A percentile compares a stretch with the other conserved stretches of the same genome.
Conservation (phyloP, 176 grass and related monocot genomes). For the Avena sativa region DNA sequence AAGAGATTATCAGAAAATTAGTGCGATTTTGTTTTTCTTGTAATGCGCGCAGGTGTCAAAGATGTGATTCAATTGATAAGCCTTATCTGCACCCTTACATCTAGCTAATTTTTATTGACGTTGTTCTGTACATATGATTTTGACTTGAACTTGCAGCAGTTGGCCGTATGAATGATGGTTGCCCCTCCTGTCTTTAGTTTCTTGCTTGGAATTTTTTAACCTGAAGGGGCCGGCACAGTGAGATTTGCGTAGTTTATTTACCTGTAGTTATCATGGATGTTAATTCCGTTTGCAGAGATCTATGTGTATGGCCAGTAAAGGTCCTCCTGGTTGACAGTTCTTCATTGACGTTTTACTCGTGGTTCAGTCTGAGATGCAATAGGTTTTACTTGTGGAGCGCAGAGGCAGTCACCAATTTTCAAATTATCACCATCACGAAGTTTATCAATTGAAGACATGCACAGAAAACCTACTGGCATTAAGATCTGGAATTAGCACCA, state of each 20-base stretch:
- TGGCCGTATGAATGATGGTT: not conserved
- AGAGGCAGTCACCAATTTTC: too few species aligned
- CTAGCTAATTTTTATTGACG: not conserved
- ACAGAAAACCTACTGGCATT: not conserved
- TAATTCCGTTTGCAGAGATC: too few species aligned
- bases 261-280: not conserved
- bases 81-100: slow-evolving; percentile 2
- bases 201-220: not conserved
- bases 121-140: not conserved
- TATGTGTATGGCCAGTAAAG: not conserved
- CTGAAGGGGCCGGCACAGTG: not conserved
- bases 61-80: slow-evolving; percentile 35
- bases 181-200: not conserved
- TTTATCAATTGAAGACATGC: too few species aligned
- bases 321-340: not conserved
- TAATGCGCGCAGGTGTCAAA: slow-evolving; percentile 30
- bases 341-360: not conserved
- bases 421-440: too few species aligned
- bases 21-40: slow-evolving; percentile 1
- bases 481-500: not conserved
- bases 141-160: not conserved
- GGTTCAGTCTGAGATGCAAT: not conserved
- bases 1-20: slow-evolving; percentile 28
- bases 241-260: not conserved
- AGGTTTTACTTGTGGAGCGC: not conserved